phyloP scores from a whole-genome alignment of 83 land plant species.

The Picea abies region DNA sequence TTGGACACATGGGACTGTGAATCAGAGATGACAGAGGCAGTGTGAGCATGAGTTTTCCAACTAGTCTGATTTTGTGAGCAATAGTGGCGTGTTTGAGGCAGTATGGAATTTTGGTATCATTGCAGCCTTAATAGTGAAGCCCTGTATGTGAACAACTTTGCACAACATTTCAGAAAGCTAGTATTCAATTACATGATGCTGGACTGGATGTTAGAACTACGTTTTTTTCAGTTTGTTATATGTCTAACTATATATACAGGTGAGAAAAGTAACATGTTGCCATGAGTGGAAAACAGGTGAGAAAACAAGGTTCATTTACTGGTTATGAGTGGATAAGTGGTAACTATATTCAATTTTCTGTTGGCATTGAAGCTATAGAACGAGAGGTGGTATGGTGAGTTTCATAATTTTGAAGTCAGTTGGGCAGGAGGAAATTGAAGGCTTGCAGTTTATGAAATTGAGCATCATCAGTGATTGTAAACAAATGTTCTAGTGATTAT shows the following conservation, averaged over 20 bases:
- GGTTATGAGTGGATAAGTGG: not conserved
- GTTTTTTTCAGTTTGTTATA: not conserved
- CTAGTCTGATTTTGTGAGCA: slow-evolving; percentile 1
- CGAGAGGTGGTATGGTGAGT: not conserved
- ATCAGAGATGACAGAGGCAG: not conserved
- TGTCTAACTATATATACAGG: not conserved
- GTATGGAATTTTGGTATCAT: not conserved
- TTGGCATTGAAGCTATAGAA: not conserved
- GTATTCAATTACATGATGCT: not conserved
- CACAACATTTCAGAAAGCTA: not conserved
- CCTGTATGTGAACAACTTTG: not conserved
- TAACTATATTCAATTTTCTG: not conserved
- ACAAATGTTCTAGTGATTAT: not conserved
- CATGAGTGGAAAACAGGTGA: not conserved
- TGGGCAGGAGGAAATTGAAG: not conserved
- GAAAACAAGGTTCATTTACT: not conserved
- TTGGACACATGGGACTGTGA: not conserved
- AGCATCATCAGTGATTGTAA: not conserved
- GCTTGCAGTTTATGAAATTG: not conserved
- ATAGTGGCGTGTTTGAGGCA: not conserved
- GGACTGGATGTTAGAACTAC: not conserved
- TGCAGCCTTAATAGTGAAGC: not conserved
- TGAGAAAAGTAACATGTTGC: too few species aligned
- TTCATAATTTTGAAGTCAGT: too few species aligned
- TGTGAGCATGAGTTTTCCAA: not conserved